Percentiles rank a stretch among this genome's conserved stretches.
These are phyloP conservation scores for Cutaneotrichosporon sp. DNA, from an alignment of 1,284 basidiomycete species.

Conservation along the genomic window DNA sequence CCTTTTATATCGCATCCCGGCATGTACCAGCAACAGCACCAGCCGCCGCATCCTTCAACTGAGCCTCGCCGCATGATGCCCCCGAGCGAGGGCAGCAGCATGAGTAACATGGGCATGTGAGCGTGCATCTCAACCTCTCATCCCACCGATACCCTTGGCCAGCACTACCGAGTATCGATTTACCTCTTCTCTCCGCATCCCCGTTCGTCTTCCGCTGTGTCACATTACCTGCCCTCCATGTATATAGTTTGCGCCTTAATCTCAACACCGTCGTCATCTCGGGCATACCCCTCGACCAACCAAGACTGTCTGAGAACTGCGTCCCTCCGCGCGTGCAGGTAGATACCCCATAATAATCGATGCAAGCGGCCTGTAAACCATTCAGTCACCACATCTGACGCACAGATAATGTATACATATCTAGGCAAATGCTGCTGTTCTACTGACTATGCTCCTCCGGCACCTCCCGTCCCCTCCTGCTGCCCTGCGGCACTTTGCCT, in stretches of 20 bases:
- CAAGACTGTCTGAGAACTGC: background rate
- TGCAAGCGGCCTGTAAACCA: constrained; percentile 2
- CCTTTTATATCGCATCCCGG: constrained; percentile 22
- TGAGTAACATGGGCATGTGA: constrained; percentile 39
- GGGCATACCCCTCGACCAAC: background rate
- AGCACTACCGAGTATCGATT: background rate
- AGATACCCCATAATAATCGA: constrained; percentile 1
- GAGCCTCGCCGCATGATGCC: constrained; percentile 26
- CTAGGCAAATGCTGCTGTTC: background rate
- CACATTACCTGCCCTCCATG: background rate
- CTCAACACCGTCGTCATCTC: background rate
- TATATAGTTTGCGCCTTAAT: background rate
- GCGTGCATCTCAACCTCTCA: background rate
- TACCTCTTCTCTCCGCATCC: background rate
- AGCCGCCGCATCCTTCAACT: constrained; percentile 12
- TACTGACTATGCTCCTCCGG: constrained; percentile 4
- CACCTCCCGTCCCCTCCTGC: background rate
- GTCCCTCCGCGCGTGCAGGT: background rate
- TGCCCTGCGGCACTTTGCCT: constrained; percentile 13
- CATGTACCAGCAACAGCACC: constrained; percentile 30
- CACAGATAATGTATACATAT: background rate
- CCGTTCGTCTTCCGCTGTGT: background rate
- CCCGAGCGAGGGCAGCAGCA: constrained; percentile 25
- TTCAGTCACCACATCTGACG: background rate
- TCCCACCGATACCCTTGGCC: background rate